A percentile compares a stretch with the other conserved stretches of the same genome.
phyloP scores from a whole-genome alignment of 768 basidiomycete species.

The Holtermannia corniformis region DNA sequence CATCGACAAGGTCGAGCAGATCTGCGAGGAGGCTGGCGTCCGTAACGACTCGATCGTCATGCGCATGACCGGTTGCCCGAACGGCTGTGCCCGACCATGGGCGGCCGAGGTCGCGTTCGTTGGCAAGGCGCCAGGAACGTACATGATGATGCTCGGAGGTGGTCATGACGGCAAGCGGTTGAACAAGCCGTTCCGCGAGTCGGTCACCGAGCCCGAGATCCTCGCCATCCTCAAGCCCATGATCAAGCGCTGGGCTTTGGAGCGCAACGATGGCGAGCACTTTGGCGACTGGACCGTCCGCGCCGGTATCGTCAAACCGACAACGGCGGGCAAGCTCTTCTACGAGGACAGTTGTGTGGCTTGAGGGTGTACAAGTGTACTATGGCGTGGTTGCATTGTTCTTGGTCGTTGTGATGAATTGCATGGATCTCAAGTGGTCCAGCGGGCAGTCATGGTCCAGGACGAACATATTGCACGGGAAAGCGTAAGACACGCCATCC shows the following conservation, averaged over 20 bases:
- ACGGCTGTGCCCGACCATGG: conserved; percentile 84
- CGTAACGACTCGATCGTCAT: conserved; percentile 92
- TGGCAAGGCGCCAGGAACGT: conserved; percentile 87
- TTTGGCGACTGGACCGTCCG: conserved; percentile 96
- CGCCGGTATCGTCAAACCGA: conserved; percentile 78
- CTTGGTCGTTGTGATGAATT: background rate
- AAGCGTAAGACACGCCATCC: too few species aligned
- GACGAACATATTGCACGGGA: too few species aligned
- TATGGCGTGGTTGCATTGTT: background rate
- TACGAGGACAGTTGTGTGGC: conserved; percentile 52
- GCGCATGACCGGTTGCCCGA: conserved; percentile 90
- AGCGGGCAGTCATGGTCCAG: too few species aligned
- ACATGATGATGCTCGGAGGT: conserved; percentile 90
- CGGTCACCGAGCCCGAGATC: conserved; percentile 81
- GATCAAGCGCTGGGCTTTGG: conserved; percentile 87
- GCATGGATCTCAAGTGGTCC: background rate
- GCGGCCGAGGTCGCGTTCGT: conserved; percentile 92
- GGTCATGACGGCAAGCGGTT: conserved; percentile 89
- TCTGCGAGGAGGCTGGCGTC: conserved; percentile 86
- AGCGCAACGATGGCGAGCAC: conserved; percentile 73
- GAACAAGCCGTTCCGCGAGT: conserved; percentile 81
- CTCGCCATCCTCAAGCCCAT: conserved; percentile 78
- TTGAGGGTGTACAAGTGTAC: background rate
- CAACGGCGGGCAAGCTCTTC: conserved; percentile 73
- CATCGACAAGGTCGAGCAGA: conserved; percentile 83